Evolutionary conservation across 2,329 filamentous ascomycete species (phyloP), one percentile per base, ranked within the genome.

Genomic region (Fusarium pininemorale): DNA sequence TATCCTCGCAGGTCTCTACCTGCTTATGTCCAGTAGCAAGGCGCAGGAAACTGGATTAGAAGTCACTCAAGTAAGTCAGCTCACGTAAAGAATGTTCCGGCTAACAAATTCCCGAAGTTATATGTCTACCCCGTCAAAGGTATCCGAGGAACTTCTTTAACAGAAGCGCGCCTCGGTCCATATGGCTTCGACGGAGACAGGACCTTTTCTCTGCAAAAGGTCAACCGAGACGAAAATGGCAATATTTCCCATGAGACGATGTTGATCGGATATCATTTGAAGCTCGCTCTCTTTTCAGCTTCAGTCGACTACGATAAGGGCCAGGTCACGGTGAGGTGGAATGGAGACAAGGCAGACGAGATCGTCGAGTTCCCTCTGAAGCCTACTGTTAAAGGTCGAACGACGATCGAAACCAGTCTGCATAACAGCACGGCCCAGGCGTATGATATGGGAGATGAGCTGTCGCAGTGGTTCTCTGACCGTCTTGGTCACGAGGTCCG

Each of bases 91-190:
- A 2, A 9, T 5, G 18, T 5, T 15, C 15, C 20, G n/a, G n/a
- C 48, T 70, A 11, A 71, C n/a, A 57, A 9, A 2, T 2, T 5
- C 7, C 22, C 6, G 1, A 20, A 77, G 76, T 50, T 78, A n/a
- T 71, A 78, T 26, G 74, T 77, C 3, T 78, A 78, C 20, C 76
- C 76, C 3, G 66, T 78, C 24, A 78, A 78, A 26, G 66, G 75
- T 0, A 48, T 78, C 3, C 63, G 76, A 16, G 76, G 76, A 4
- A 77, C 54, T 13, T 32, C 70, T 5, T 7, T 78, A 7, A 47
- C 41, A 0, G 66, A 68, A 50, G 76, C 75, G 7, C 54, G 39
- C 1, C 48, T 78, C 0, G 63, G 76, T 1, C 60, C 56, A 3
- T 74, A 73, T n/a, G 76, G 76, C 0, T 56, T 78, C 3, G 58